Conservation (phyloP, 768 basidiomycete genomes). For the Trametes maxima region DNA sequence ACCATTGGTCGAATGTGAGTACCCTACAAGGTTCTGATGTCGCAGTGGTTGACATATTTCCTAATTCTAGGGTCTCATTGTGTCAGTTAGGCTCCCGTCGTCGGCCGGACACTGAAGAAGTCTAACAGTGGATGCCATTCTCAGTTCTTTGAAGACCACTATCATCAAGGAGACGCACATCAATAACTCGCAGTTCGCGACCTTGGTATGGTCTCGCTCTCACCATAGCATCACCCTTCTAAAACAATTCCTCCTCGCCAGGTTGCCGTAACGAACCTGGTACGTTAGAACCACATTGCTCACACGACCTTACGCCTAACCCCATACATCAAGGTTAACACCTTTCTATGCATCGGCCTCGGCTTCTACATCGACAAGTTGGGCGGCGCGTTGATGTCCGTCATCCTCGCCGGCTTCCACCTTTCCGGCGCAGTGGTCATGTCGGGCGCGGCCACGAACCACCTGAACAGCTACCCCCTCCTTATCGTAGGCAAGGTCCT, state of each 20-base stretch:
- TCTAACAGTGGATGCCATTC: background rate
- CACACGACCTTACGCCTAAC: background rate
- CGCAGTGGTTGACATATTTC: background rate
- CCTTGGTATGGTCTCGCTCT: constrained; percentile 33
- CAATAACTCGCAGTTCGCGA: constrained; percentile 48
- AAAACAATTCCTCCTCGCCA: constrained; percentile 10
- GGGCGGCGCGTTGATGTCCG: constrained; percentile 42
- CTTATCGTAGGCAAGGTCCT: constrained; percentile 44
- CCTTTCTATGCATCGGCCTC: constrained; percentile 43
- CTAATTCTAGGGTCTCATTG: constrained; percentile 38
- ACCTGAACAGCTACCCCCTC: constrained; percentile 42
- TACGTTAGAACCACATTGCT: constrained; percentile 14
- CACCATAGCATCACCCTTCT: background rate
- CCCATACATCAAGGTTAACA: constrained; percentile 37
- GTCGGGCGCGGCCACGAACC: constrained; percentile 42
- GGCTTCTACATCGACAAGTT: constrained; percentile 46
- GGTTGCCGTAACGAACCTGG: constrained; percentile 42
- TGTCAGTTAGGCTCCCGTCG: constrained; percentile 28
- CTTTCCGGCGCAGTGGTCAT: constrained; percentile 40
- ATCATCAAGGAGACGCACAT: constrained; percentile 45
- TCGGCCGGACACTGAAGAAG: background rate
- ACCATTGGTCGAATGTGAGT: constrained; percentile 47
- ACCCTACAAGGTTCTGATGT: background rate
- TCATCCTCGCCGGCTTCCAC: constrained; percentile 42
- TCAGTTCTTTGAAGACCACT: constrained; percentile 43